Percentiles rank a stretch among this genome's conserved stretches.
Conservation (phyloP, 805 yeast species). For the Lipomyces japonicus region DNA sequence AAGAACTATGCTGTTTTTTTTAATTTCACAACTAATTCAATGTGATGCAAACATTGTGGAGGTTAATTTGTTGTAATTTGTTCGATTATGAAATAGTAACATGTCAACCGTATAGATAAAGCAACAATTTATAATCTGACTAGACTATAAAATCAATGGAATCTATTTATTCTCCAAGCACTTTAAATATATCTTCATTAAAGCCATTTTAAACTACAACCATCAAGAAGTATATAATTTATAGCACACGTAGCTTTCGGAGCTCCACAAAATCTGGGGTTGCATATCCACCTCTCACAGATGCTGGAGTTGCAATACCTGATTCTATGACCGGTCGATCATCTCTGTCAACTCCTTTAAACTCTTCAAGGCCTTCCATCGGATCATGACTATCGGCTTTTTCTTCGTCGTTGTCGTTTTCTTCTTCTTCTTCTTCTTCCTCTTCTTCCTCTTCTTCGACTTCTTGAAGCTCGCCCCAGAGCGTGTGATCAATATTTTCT, state of each 20-base stretch:
- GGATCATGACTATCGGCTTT: constrained; percentile 9
- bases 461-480: constrained; percentile 41
- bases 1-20: no score
- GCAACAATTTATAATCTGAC: no score
- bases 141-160: no score
- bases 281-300: constrained; percentile 39
- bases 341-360: constrained; percentile 9
- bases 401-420: constrained; percentile 42
- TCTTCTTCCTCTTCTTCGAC: constrained; percentile 39
- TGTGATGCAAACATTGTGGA: no score
- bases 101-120: no score
- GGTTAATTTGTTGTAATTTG: no score
- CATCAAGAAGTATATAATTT: no score
- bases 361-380: constrained; percentile 21
- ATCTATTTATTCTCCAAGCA: no score
- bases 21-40: no score
- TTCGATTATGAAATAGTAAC: no score
- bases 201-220: no score
- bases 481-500: constrained; percentile 29
- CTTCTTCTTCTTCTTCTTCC: constrained; percentile 34
- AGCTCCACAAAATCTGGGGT: background rate
- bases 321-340: background rate
- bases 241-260: background rate
- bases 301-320: constrained; percentile 3
- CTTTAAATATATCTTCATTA: no score